Percentiles rank a stretch among this genome's conserved stretches.
phyloP scores from a whole-genome alignment of 148 eudicot genomes.

The Chenopodium formosanum region DNA sequence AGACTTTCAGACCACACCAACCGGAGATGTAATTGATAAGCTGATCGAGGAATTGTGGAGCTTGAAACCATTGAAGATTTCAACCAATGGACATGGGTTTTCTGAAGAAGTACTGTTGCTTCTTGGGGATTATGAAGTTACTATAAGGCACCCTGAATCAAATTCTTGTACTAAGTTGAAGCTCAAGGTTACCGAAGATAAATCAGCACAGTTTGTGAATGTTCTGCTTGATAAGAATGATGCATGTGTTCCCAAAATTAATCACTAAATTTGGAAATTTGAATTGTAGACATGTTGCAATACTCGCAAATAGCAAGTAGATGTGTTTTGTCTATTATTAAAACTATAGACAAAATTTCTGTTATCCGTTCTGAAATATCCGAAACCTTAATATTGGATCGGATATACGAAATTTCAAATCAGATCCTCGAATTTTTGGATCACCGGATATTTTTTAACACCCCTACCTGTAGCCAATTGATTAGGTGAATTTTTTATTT shows the following conservation, averaged over 20 bases:
- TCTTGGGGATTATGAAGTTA: conserved; percentile 43
- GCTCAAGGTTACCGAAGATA: conserved; percentile 28
- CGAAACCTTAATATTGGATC: no score
- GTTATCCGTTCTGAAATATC: no score
- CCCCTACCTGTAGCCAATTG: no score
- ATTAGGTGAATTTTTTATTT: no score
- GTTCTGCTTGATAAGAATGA: neutral
- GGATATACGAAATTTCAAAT: no score
- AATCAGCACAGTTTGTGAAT: conserved; percentile 1
- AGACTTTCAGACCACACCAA: conserved; percentile 41
- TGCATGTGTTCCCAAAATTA: neutral
- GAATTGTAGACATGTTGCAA: no score
- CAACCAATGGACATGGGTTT: conserved; percentile 28
- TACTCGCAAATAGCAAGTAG: no score
- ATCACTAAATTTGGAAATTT: neutral
- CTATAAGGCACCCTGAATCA: conserved; percentile 25
- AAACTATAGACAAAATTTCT: no score
- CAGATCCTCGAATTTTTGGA: no score
- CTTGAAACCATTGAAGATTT: conserved; percentile 22
- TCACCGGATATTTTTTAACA: no score
- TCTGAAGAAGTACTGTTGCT: conserved; percentile 30
- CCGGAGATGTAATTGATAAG: conserved; percentile 59
- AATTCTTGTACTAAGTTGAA: conserved; percentile 18
- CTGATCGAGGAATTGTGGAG: conserved; percentile 44
- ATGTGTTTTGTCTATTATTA: no score